Conservation (phyloP, 2,329 filamentous ascomycete genomes). For the Aspergillus proliferans region DNA sequence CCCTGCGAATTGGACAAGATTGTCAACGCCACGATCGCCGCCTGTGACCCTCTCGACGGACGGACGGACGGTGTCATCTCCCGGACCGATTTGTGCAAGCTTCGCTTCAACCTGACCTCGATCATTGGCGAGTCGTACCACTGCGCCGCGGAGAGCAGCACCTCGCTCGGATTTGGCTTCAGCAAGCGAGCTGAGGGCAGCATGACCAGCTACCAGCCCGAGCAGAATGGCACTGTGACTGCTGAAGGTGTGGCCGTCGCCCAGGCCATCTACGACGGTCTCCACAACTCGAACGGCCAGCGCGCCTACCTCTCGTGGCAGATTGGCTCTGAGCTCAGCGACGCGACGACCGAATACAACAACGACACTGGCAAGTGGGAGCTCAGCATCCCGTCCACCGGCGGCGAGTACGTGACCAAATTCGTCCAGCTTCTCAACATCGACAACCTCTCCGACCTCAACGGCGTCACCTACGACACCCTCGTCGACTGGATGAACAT, state of each 20-base stretch:
- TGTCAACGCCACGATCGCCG: slow-evolving; percentile 46
- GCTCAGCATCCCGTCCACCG: slow-evolving; percentile 25
- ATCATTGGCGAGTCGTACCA: slow-evolving; percentile 42
- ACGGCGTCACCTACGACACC: slow-evolving; percentile 50
- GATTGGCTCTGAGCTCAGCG: slow-evolving; percentile 19
- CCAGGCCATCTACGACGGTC: slow-evolving; percentile 31
- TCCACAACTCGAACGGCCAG: slow-evolving; percentile 34
- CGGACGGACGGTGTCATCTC: slow-evolving; percentile 47
- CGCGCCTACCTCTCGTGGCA: slow-evolving; percentile 36
- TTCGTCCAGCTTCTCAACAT: slow-evolving; percentile 24
- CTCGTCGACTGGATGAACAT: slow-evolving; percentile 47
- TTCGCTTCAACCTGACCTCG: slow-evolving; percentile 39
- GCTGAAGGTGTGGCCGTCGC: slow-evolving; percentile 27
- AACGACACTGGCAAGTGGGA: slow-evolving; percentile 23
- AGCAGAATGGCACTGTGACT: slow-evolving; percentile 25
- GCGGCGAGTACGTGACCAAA: slow-evolving; percentile 34
- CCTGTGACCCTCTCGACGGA: slow-evolving; percentile 51
- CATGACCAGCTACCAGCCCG: slow-evolving; percentile 17
- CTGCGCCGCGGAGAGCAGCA: slow-evolving; percentile 32
- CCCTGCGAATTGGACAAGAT: slow-evolving; percentile 29
- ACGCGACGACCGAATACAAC: slow-evolving; percentile 20
- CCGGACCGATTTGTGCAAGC: slow-evolving; percentile 41
- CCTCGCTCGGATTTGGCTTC: slow-evolving; percentile 23
- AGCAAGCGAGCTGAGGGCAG: slow-evolving; percentile 19
- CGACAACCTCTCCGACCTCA: slow-evolving; percentile 38